These are phyloP conservation scores for Pseudisothecium myosuroides DNA, from an alignment of 225 moss, liverwort and hornwort species.

Conservation along the genomic window DNA sequence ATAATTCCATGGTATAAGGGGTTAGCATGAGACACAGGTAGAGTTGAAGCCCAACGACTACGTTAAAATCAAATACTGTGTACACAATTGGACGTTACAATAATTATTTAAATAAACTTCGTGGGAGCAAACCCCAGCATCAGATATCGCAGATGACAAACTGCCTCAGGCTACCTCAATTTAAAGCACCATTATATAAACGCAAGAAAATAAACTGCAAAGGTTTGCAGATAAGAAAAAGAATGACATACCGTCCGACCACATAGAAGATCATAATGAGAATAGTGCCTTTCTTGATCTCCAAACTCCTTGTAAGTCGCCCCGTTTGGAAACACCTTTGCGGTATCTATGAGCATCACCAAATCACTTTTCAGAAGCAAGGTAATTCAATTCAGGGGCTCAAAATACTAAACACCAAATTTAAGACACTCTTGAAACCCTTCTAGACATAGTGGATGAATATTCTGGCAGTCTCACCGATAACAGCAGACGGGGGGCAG, in stretches of 20 bases:
- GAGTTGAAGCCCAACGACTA: background rate
- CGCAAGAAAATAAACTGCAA: background rate
- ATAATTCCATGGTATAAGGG: background rate
- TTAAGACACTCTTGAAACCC: background rate
- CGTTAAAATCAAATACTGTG: background rate
- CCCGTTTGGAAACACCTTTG: conserved; percentile 58
- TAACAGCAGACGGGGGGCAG: conserved; percentile 74
- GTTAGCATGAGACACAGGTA: background rate
- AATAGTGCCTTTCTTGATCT: conserved; percentile 55
- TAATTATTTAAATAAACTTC: background rate
- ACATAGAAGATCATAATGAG: conserved; percentile 90
- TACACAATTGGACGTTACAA: background rate
- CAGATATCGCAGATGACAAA: background rate
- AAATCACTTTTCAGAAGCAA: background rate
- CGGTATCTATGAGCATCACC: conserved; percentile 51
- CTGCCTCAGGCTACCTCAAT: background rate
- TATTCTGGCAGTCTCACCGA: conserved; percentile 30
- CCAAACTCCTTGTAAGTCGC: conserved; percentile 61
- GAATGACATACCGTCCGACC: conserved; percentile 42
- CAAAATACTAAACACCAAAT: background rate
- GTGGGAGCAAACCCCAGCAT: background rate
- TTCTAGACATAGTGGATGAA: background rate
- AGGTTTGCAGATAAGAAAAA: background rate
- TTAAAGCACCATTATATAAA: background rate
- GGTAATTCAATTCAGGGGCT: background rate